Conservation (phyloP, 1,284 basidiomycete genomes). For the Cystobasidium slooffiae region DNA sequence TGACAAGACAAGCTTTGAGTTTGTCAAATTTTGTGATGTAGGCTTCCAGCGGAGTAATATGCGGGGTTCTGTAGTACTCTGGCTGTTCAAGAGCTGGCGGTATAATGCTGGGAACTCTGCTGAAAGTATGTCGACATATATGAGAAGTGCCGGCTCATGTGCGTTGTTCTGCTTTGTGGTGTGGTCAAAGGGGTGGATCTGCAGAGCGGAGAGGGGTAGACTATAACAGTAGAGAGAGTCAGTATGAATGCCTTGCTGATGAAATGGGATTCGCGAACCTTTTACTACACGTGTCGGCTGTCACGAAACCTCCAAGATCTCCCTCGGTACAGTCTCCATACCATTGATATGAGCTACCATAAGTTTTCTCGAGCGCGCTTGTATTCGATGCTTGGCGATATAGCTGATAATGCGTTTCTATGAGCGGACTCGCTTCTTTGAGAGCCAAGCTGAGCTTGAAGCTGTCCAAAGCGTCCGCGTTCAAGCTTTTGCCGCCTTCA, state of each 20-base stretch:
- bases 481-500: background rate
- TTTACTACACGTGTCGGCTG: background rate
- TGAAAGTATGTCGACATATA: slow-evolving; percentile 34
- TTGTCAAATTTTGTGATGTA: background rate
- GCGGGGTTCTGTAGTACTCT: background rate
- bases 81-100: background rate
- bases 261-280: background rate
- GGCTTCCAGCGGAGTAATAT: slow-evolving; percentile 45
- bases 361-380: background rate
- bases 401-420: slow-evolving; percentile 43
- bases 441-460: slow-evolving; percentile 40
- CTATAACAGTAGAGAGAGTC: background rate
- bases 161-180: background rate
- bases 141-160: background rate
- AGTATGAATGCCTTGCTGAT: background rate
- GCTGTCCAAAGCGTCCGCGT: slow-evolving; percentile 7
- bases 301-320: background rate
- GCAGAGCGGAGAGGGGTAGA: background rate
- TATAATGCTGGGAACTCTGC: slow-evolving; percentile 15
- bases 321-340: slow-evolving; percentile 13
- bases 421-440: slow-evolving; percentile 40
- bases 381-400: slow-evolving; percentile 11
- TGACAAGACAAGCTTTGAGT: slow-evolving; percentile 7
- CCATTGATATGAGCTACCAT: slow-evolving; percentile 6
- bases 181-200: slow-evolving; percentile 39